Evolutionary conservation across 306 rosid species (phyloP).

Genomic region (Oemleria cerasiformis): DNA sequence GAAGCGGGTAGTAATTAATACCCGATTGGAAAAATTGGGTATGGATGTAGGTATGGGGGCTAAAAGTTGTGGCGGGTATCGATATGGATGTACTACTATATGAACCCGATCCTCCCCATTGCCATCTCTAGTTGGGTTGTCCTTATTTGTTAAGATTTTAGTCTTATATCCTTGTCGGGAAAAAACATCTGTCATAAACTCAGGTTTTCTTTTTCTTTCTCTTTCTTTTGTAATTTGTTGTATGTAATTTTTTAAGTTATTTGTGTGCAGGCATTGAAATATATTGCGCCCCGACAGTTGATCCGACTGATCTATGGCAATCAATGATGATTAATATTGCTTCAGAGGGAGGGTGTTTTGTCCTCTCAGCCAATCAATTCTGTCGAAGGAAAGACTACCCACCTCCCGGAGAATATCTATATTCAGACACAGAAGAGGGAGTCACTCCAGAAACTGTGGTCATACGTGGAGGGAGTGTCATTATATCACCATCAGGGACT

Average conservation of each 20-base stretch:
- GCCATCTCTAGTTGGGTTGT: no score
- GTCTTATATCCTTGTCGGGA: no score
- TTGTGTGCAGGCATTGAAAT: conserved; percentile 69
- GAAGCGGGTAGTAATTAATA: no score
- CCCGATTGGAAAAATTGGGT: no score
- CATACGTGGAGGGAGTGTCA: conserved; percentile 90
- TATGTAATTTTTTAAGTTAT: background rate
- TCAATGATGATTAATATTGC: conserved; percentile 91
- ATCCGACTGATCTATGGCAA: conserved; percentile 77
- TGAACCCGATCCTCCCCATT: no score
- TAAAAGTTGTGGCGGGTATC: no score
- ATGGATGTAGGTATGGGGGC: no score
- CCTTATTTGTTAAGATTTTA: no score
- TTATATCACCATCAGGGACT: conserved; percentile 82
- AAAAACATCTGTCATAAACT: no score
- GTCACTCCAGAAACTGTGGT: conserved; percentile 83
- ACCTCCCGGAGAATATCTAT: conserved; percentile 79
- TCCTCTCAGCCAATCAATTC: conserved; percentile 84
- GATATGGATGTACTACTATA: no score
- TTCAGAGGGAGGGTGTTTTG: conserved; percentile 91
- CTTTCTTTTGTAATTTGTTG: no score
- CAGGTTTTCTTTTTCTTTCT: no score
- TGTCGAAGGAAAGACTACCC: conserved; percentile 91
- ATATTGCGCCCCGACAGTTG: conserved; percentile 97
- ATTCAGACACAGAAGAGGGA: conserved; percentile 62